These are phyloP conservation scores for Dendrocalamus latiflorus DNA, from an alignment of 202 grass and related monocot genomes.

Conservation along the genomic window DNA sequence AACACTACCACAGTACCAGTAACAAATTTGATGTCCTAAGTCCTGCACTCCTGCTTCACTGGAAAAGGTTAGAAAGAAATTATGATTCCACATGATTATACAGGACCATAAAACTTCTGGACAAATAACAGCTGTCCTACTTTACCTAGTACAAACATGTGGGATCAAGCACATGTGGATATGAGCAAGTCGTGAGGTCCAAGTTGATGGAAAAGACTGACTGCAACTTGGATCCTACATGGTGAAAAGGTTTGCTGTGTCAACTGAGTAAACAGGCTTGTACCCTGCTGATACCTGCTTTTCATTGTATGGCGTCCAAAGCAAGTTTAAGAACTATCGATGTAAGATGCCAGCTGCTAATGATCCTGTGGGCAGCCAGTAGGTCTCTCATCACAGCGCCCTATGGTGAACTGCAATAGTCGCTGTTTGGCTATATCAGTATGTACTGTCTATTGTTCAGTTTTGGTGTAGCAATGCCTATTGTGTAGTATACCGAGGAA, in stretches of 20 bases:
- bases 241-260: neutral
- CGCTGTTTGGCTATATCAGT: neutral
- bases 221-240: neutral
- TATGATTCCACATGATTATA: neutral
- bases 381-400: neutral
- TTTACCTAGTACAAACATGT: slow-evolving; percentile 11
- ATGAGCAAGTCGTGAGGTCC: neutral
- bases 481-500: neutral
- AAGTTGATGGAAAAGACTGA: slow-evolving; percentile 5
- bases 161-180: slow-evolving; percentile 10
- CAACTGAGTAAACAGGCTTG: neutral
- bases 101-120: slow-evolving; percentile 4
- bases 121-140: neutral
- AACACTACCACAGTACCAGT: neutral
- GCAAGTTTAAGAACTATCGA: slow-evolving; percentile 1
- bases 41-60: neutral
- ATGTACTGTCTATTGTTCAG: neutral
- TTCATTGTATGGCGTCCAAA: slow-evolving; percentile 16
- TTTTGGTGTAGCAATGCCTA: neutral
- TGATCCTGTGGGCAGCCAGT: neutral
- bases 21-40: neutral
- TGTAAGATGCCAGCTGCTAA: neutral
- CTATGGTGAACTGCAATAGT: neutral
- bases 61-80: neutral
- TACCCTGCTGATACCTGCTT: neutral